Evolutionary conservation across 768 basidiomycete genomes (phyloP), one percentile per base, ranked within the genome.

Genomic region (Hericium erinaceus): DNA sequence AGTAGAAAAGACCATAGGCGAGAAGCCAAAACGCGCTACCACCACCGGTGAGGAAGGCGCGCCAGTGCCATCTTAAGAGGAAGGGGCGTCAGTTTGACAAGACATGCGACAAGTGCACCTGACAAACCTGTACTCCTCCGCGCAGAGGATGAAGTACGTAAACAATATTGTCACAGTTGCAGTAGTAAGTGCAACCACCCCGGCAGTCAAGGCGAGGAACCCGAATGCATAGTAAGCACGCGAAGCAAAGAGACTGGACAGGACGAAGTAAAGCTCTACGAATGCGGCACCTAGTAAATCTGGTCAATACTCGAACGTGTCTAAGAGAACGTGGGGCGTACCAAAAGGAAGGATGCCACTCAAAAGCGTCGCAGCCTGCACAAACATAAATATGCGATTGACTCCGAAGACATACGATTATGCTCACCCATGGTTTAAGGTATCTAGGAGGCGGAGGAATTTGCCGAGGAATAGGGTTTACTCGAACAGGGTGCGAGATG

Each of bases 141-240:
- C 89, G 61, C 95, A 98, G 15, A 98, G 79, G 54, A 83, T 77
- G 72, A 98, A 97, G 72, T 98, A 94, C 4, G 86, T 85, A 69
- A 90, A 90, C 15, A 91, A 77, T 61, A 98, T 91, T 4, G 91
- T 83, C 41, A 94, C 89, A 0, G 95, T 95, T 3, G 93, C 95
- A 0, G 92, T 88, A 15, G 93, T 97, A 33, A 98, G 74, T 52
- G 79, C 79, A 26, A 94, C 89, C 28, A 98, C 83, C 13, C 80
- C 79, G 53, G 88, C 87, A 0, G 93, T 95, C 55, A 98, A 73
- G 26, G 92, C 89, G 48, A 98, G 72, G 75, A 98, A 98, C 15
- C 95, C 95, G 68, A 98, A 98, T 11, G 95, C 95, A 69, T 97
- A 98, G 73, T 94, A 95, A 48, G 88, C 89, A 38, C 91, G 81